These are phyloP conservation scores for Lactifluus echinatus DNA, from an alignment of 768 basidiomycete genomes.

Conservation along the genomic window DNA sequence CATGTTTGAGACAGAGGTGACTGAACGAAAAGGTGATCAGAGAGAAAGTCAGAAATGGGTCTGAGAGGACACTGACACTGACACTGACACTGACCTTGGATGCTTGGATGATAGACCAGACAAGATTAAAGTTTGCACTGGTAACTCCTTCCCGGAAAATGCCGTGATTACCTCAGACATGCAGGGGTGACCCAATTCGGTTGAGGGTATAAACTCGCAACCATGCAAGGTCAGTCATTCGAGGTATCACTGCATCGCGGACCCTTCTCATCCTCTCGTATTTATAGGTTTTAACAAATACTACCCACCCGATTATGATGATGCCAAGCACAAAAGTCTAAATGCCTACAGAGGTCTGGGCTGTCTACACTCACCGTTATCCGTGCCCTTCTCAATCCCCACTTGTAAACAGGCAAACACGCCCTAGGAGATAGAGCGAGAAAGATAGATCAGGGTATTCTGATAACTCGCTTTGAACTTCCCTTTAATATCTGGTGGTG, in stretches of 20 bases:
- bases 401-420: conserved; percentile 64
- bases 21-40: conserved; percentile 47
- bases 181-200: no score
- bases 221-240: conserved; percentile 35
- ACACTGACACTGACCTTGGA: no score
- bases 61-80: neutral
- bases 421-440: conserved; percentile 88
- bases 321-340: conserved; percentile 59
- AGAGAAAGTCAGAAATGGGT: neutral
- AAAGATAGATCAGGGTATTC: conserved; percentile 91
- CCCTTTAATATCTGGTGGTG: conserved; percentile 98
- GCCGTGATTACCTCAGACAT: neutral
- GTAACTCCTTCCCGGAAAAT: neutral
- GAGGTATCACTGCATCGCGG: neutral
- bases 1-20: conserved; percentile 45
- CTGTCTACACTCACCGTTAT: neutral
- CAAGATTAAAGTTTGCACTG: conserved; percentile 12
- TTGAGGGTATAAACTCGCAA: no score
- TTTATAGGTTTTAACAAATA: conserved; percentile 64
- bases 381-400: neutral
- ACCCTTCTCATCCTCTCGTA: conserved; percentile 5
- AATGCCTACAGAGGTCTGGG: conserved; percentile 59
- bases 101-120: conserved; percentile 2
- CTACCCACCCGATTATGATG: conserved; percentile 71
- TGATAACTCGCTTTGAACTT: conserved; percentile 92